A percentile compares a stretch with the other conserved stretches of the same genome.
These are phyloP conservation scores for Sclerotiophoma versabilis DNA, from an alignment of 2,329 filamentous ascomycete species.

Conservation along the genomic window DNA sequence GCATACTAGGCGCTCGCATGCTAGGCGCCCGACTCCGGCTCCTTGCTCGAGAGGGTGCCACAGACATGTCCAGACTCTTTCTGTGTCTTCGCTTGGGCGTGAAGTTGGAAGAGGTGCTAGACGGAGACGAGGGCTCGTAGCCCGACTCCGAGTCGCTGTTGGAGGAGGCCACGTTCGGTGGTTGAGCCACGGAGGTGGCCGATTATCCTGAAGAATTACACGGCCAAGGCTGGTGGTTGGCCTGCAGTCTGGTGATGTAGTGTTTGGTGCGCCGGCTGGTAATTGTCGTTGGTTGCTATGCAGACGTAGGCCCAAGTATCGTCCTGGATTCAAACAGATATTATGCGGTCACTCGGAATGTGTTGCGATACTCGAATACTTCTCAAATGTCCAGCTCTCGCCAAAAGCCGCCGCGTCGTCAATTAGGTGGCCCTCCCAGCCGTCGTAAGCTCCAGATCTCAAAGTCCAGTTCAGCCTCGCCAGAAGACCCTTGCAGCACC, in stretches of 20 bases:
- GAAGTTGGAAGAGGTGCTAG: slow-evolving; percentile 28
- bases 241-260: slow-evolving; percentile 8
- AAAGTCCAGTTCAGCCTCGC: not conserved
- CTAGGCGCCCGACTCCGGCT: slow-evolving; percentile 43
- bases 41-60: slow-evolving; percentile 37
- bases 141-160: slow-evolving; percentile 30
- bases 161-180: slow-evolving; percentile 30
- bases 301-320: no score
- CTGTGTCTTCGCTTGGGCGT: slow-evolving; percentile 23
- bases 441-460: slow-evolving; percentile 8
- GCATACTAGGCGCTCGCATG: slow-evolving; percentile 40
- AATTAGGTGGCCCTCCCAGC: not conserved
- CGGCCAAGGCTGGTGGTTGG: slow-evolving; percentile 2
- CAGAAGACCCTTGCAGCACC: slow-evolving; percentile 4
- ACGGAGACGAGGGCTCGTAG: slow-evolving; percentile 28
- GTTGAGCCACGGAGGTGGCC: slow-evolving; percentile 17
- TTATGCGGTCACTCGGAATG: not conserved
- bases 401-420: slow-evolving; percentile 5
- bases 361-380: not conserved
- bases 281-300: not conserved
- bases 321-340: no score
- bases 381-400: slow-evolving; percentile 1
- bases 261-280: not conserved
- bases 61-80: slow-evolving; percentile 31
- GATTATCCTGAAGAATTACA: not conserved